phyloP scores from a whole-genome alignment of 148 eudicot species.

The Nepenthes mirabilis region DNA sequence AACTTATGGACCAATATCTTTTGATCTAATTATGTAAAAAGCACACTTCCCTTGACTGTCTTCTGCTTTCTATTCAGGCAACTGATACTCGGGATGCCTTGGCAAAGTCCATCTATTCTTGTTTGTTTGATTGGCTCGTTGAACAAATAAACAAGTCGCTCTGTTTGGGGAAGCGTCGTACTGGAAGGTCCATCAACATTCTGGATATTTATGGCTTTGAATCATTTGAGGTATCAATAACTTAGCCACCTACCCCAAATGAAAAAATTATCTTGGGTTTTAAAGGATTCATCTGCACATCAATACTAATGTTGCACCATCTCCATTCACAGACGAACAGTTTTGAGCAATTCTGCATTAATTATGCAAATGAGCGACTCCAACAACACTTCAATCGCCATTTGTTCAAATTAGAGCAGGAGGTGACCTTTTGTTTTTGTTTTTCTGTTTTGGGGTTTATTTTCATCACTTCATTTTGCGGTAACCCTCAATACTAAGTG shows the following conservation, averaged over 20 bases:
- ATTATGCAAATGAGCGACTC: conserved; percentile 95
- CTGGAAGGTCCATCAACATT: conserved; percentile 97
- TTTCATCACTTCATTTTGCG: background rate
- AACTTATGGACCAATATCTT: too few species aligned
- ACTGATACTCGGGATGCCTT: conserved; percentile 87
- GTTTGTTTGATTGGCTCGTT: conserved; percentile 97
- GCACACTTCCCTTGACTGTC: background rate
- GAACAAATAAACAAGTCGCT: conserved; percentile 96
- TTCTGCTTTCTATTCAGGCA: conserved; percentile 47
- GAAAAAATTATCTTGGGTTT: background rate
- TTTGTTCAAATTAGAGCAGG: conserved; percentile 90
- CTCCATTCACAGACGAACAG: conserved; percentile 55
- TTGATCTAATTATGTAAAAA: too few species aligned
- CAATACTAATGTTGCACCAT: background rate
- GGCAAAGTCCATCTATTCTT: conserved; percentile 93
- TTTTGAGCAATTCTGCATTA: conserved; percentile 97
- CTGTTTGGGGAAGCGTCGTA: conserved; percentile 74
- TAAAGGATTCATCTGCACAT: background rate
- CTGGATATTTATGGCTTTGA: conserved; percentile 99
- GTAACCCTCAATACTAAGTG: background rate
- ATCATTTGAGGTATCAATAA: conserved; percentile 63
- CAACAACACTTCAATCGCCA: conserved; percentile 98
- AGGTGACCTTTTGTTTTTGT: conserved; percentile 27
- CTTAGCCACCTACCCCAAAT: background rate
- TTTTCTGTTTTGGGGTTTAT: too few species aligned